Percentiles rank a stretch among this genome's conserved stretches.
These are phyloP conservation scores for Lactifluus piperatus DNA, from an alignment of 768 basidiomycete genomes.

Conservation along the genomic window DNA sequence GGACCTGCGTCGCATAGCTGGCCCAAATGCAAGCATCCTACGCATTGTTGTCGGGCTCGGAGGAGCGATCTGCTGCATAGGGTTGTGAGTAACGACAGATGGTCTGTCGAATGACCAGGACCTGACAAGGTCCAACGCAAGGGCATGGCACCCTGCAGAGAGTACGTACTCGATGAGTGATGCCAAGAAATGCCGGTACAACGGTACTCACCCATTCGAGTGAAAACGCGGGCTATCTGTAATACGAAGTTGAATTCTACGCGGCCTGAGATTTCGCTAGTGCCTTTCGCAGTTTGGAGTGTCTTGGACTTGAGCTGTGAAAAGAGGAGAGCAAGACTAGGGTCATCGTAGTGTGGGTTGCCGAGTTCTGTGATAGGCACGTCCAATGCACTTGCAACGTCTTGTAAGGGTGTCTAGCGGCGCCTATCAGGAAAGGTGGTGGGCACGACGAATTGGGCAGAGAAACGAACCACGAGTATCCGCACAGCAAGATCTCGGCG, in stretches of 20 bases:
- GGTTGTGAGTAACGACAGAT: conserved; percentile 32
- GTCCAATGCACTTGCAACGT: conserved; percentile 52
- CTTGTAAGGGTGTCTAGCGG: conserved; percentile 65
- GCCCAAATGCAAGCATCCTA: conserved; percentile 41
- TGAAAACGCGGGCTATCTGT: conserved; percentile 89
- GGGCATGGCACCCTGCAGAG: conserved; percentile 71
- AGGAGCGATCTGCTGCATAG: conserved; percentile 25
- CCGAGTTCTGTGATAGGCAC: conserved; percentile 57
- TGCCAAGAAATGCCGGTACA: not conserved
- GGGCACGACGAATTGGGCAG: not conserved
- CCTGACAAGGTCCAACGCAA: conserved; percentile 84
- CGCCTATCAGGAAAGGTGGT: not conserved
- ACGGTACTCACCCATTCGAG: conserved; percentile 72
- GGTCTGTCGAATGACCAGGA: conserved; percentile 91
- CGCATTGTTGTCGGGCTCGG: conserved; percentile 39
- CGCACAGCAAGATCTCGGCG: conserved; percentile 85
- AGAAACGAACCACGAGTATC: conserved; percentile 64
- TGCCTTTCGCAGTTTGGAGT: conserved; percentile 87
- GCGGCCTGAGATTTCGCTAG: conserved; percentile 79
- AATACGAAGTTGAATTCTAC: conserved; percentile 94
- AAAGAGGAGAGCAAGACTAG: conserved; percentile 84
- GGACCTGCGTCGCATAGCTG: conserved; percentile 49
- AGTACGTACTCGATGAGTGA: not conserved
- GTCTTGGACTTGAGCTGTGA: conserved; percentile 85
- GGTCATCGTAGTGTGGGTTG: conserved; percentile 88